These are phyloP conservation scores for Pelomyxa schiedti DNA, from an alignment of 78 protist genomes.

Conservation along the genomic window DNA sequence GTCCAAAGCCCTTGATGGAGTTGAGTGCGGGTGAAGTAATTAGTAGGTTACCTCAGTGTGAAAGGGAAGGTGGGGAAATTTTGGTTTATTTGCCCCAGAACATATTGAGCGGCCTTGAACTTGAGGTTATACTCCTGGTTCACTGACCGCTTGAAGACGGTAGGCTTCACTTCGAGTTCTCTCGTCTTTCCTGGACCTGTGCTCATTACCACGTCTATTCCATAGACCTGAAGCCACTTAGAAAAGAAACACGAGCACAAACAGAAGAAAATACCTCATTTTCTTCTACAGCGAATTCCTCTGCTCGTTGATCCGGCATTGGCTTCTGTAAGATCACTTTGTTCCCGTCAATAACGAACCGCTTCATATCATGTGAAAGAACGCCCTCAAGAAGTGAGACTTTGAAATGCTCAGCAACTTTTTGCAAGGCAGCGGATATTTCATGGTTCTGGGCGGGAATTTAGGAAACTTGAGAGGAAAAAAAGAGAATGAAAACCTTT, in stretches of 20 bases:
- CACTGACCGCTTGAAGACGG: constrained; percentile 77
- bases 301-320: constrained; percentile 28
- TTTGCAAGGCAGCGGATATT: constrained; percentile 53
- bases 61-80: constrained; percentile 45
- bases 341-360: constrained; percentile 74
- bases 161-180: constrained; percentile 33
- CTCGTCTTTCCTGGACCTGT: constrained; percentile 82
- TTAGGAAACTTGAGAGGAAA: neutral
- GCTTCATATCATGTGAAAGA: constrained; percentile 79
- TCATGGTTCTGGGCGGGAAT: constrained; percentile 24
- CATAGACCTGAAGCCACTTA: constrained; percentile 44
- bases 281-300: constrained; percentile 25
- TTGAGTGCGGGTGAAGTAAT: too few species aligned
- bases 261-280: neutral
- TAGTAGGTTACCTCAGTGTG: too few species aligned
- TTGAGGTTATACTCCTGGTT: constrained; percentile 69
- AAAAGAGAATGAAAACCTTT: neutral
- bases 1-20: constrained; percentile 66
- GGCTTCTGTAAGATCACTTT: constrained; percentile 57
- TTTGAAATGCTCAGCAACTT: constrained; percentile 43
- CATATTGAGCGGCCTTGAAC: constrained; percentile 72
- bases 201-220: constrained; percentile 80
- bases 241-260: neutral
- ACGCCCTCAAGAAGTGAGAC: constrained; percentile 81
- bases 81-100: constrained; percentile 47